Evolutionary conservation across 495 filamentous ascomycete species (phyloP), one percentile per base, ranked within the genome.

Genomic region (Amphirosellinia nigrospora): DNA sequence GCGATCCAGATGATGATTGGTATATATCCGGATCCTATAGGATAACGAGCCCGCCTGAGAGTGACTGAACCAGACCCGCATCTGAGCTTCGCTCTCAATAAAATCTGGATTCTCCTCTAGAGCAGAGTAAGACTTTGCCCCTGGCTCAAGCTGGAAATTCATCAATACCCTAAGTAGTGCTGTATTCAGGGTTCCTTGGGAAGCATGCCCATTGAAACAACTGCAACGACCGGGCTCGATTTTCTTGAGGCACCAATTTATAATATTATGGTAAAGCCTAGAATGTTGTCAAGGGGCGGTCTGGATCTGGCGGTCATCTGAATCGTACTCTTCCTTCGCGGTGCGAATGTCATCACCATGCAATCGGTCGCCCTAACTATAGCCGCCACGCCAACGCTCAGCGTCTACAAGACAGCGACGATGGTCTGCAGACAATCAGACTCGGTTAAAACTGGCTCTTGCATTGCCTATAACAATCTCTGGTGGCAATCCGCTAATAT

Each of bases 141-240:
- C 21, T 46, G 36, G 61, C 15, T 64, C 23, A 30, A 46, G 38
- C 13, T 64, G 26, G 9, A 50, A 5, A 26, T 64, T 46, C 26
- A 46, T 50, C 2, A 64, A 26, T 48, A 32, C 4, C 32, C 23
- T 30, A 32, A 50, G 30, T 26, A 15, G 16, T 45, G 41, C 39
- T 36, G 34, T 36, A 16, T 28, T 64, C 1, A 64, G 23, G 13
- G 61, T 23, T 48, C 21, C 26, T 15, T 1, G 11, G 3, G 61
- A 38, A 64, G 41, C 41, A 64, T 50, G 32, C 61, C 41, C 26
- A 64, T 26, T 64, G 61, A 50, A 50, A 34, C 7, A 64, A 6
- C 26, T 32, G 26, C 26, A 64, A 5, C 23, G 41, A 30, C 41
- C 41, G 26, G 1, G 23, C 26, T 26, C 41, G 2, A 5, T 48